Percentiles rank a stretch among this genome's conserved stretches.
These are phyloP conservation scores for Kernera saxatilis DNA, from an alignment of 345 rosid species.

Conservation along the genomic window DNA sequence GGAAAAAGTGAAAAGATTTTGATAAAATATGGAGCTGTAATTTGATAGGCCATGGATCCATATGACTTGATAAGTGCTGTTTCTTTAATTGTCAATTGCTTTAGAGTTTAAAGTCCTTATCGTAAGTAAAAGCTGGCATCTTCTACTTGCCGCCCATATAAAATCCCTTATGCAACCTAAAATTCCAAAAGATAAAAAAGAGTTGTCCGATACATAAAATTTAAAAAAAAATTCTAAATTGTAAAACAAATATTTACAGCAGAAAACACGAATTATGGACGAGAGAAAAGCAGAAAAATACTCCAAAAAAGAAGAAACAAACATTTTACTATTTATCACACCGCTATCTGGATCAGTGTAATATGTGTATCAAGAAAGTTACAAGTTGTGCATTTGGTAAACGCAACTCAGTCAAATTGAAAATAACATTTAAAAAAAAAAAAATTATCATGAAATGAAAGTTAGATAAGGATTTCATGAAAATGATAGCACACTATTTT, in stretches of 20 bases:
- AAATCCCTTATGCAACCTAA: neutral
- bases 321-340: neutral
- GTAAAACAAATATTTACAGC: too few species aligned
- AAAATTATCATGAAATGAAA: too few species aligned
- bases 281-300: neutral
- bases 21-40: conserved; percentile 6
- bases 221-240: neutral
- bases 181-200: neutral
- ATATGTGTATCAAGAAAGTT: too few species aligned
- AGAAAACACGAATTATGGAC: neutral
- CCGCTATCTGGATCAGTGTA: too few species aligned
- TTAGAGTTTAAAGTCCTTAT: conserved; percentile 11
- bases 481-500: neutral
- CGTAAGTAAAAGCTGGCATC: conserved; percentile 3
- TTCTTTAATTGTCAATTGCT: neutral
- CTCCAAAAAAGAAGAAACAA: neutral
- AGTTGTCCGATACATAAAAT: neutral
- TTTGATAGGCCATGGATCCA: conserved; percentile 8
- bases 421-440: too few species aligned
- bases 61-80: conserved; percentile 14
- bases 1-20: neutral
- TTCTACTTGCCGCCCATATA: neutral
- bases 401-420: too few species aligned
- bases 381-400: too few species aligned
- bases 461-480: neutral